phyloP scores from a whole-genome alignment of 1,284 basidiomycete genomes.

The Coriolopsis trogii region DNA sequence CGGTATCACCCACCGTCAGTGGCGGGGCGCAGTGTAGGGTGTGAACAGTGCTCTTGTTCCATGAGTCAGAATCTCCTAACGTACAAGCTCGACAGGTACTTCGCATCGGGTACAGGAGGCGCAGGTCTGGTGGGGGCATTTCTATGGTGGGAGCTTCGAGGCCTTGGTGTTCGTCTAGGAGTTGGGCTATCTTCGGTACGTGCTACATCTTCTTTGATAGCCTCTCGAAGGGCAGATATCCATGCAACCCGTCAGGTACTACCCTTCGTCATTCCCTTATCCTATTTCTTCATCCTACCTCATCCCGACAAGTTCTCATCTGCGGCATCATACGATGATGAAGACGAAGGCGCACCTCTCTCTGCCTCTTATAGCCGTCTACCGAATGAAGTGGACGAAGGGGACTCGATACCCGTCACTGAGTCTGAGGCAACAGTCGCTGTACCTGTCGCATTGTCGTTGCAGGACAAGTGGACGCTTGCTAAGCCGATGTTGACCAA shows the following conservation, averaged over 20 bases:
- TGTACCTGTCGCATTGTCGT: constrained; percentile 51
- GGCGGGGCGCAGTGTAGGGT: constrained; percentile 75
- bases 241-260: constrained; percentile 59
- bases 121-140: constrained; percentile 93
- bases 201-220: constrained; percentile 1
- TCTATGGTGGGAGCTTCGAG: constrained; percentile 93
- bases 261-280: constrained; percentile 74
- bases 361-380: constrained; percentile 57
- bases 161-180: constrained; percentile 82
- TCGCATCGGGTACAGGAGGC: constrained; percentile 91
- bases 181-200: constrained; percentile 80
- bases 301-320: constrained; percentile 47
- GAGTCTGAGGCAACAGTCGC: constrained; percentile 19
- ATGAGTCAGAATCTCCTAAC: too few species aligned
- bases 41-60: constrained; percentile 26
- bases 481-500: constrained; percentile 73
- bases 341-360: constrained; percentile 33
- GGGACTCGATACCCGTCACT: not conserved
- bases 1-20: constrained; percentile 74
- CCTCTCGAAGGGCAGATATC: not conserved
- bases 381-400: constrained; percentile 42
- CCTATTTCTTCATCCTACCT: constrained; percentile 80
- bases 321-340: constrained; percentile 40
- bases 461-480: constrained; percentile 75
- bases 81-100: too few species aligned